A percentile compares a stretch with the other conserved stretches of the same genome.
These are phyloP conservation scores for Butyriboletus loyo DNA, from an alignment of 768 basidiomycete species.

Conservation along the genomic window DNA sequence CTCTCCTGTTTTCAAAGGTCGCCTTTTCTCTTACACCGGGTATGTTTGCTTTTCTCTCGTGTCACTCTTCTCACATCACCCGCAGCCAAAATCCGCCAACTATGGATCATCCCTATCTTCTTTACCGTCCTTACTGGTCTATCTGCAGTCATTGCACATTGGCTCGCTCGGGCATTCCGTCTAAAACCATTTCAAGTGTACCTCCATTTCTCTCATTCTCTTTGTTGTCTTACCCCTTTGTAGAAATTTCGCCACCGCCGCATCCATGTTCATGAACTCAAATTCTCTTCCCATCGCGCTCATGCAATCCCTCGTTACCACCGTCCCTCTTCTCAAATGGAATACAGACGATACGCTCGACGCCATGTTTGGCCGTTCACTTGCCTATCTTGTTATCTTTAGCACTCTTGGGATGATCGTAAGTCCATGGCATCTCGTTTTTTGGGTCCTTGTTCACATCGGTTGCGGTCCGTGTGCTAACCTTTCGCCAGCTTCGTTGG, in stretches of 20 bases:
- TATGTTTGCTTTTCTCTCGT: constrained; percentile 23
- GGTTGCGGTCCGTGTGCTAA: background rate
- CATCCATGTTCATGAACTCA: constrained; percentile 90
- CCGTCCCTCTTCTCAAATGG: constrained; percentile 83
- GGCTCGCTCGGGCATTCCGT: constrained; percentile 58
- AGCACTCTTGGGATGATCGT: constrained; percentile 96
- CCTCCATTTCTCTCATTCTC: constrained; percentile 14
- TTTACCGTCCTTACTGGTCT: constrained; percentile 73
- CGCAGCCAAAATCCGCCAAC: constrained; percentile 68
- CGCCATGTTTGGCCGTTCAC: constrained; percentile 87
- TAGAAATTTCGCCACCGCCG: constrained; percentile 77
- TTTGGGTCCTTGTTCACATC: background rate
- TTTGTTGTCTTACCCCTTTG: background rate
- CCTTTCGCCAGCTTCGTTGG: constrained; percentile 71
- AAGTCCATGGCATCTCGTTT: constrained; percentile 26
- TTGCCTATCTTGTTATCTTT: constrained; percentile 88
- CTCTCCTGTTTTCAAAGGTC: constrained; percentile 90
- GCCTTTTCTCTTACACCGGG: constrained; percentile 88
- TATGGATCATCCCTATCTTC: constrained; percentile 86
- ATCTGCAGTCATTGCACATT: constrained; percentile 67
- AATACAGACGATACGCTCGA: constrained; percentile 74
- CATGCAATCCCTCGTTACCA: constrained; percentile 84
- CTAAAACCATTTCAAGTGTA: constrained; percentile 77
- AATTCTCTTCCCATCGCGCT: constrained; percentile 94
- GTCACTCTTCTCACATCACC: background rate